Percentiles rank a stretch among this genome's conserved stretches.
Conservation (phyloP, 108 stramenopile species). For the Fragilariopsis cylindrus region DNA sequence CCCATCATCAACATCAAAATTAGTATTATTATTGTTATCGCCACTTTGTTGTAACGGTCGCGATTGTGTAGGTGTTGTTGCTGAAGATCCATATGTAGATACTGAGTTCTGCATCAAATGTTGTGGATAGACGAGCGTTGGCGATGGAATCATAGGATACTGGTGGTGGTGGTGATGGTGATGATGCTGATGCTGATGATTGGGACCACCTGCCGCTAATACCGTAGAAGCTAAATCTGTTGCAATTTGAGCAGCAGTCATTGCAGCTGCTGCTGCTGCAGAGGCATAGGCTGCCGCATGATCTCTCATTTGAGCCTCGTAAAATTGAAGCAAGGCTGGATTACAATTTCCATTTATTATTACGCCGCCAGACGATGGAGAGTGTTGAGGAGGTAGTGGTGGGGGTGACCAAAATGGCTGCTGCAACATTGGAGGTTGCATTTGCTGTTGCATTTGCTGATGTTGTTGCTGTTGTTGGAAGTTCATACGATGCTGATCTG, state of each 20-base stretch:
- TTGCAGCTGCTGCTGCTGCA: constrained; percentile 84
- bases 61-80: not conserved
- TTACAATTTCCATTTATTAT: not conserved
- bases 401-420: not conserved
- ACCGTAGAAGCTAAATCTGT: constrained; percentile 31
- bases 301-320: constrained; percentile 80
- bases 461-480: not conserved
- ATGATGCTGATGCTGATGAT: not conserved
- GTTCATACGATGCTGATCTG: no score
- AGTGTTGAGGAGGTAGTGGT: no score
- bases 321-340: constrained; percentile 49
- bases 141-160: not conserved
- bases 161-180: not conserved
- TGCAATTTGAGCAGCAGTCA: constrained; percentile 74
- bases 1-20: no score
- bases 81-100: not conserved
- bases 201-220: constrained; percentile 5
- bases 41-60: no score
- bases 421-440: not conserved
- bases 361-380: no score
- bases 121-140: not conserved
- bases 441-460: not conserved
- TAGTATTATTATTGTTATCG: no score
- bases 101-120: not conserved
- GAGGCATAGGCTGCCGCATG: constrained; percentile 82